These are phyloP conservation scores for Phytophthora tubulina DNA, from an alignment of 352 stramenopile species.

Conservation along the genomic window DNA sequence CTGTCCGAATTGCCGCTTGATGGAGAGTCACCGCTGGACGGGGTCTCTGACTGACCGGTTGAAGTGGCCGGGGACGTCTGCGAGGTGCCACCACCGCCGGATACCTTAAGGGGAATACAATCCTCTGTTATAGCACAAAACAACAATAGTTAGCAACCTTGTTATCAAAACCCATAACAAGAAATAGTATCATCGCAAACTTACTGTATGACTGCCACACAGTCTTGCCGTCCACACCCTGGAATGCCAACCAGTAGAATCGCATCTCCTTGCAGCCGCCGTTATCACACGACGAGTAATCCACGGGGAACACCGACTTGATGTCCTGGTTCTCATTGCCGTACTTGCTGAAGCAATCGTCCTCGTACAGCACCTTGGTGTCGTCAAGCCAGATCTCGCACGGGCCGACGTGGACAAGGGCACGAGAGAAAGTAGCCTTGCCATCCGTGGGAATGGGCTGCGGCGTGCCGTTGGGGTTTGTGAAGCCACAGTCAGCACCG, in stretches of 20 bases:
- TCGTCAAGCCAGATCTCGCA: slow-evolving; percentile 22
- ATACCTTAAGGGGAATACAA: slow-evolving; percentile 40
- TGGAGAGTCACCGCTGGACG: slow-evolving; percentile 14
- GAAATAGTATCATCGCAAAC: slow-evolving; percentile 11
- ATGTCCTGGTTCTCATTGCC: slow-evolving; percentile 46
- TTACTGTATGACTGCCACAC: slow-evolving; percentile 55
- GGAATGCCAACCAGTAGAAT: slow-evolving; percentile 53
- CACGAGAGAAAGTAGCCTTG: slow-evolving; percentile 45
- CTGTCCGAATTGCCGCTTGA: slow-evolving; percentile 7
- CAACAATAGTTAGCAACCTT: slow-evolving; percentile 1
- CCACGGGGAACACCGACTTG: slow-evolving; percentile 47
- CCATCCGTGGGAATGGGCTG: slow-evolving; percentile 44
- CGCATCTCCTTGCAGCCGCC: slow-evolving; percentile 44
- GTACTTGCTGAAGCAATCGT: slow-evolving; percentile 44
- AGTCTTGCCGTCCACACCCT: slow-evolving; percentile 41
- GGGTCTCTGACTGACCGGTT: slow-evolving; percentile 9
- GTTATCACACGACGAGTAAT: slow-evolving; percentile 45
- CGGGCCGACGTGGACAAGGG: slow-evolving; percentile 40
- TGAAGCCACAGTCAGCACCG: slow-evolving; percentile 46
- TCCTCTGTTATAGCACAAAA: slow-evolving; percentile 32
- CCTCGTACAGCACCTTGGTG: slow-evolving; percentile 39
- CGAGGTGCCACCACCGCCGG: slow-evolving; percentile 17
- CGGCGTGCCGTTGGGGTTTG: slow-evolving; percentile 36
- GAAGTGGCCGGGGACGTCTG: slow-evolving; percentile 10
- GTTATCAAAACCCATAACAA: no score